Percentiles rank a stretch among this genome's conserved stretches.
Evolutionary conservation across 768 basidiomycete species (phyloP).

Genomic region (Russula earlei): DNA sequence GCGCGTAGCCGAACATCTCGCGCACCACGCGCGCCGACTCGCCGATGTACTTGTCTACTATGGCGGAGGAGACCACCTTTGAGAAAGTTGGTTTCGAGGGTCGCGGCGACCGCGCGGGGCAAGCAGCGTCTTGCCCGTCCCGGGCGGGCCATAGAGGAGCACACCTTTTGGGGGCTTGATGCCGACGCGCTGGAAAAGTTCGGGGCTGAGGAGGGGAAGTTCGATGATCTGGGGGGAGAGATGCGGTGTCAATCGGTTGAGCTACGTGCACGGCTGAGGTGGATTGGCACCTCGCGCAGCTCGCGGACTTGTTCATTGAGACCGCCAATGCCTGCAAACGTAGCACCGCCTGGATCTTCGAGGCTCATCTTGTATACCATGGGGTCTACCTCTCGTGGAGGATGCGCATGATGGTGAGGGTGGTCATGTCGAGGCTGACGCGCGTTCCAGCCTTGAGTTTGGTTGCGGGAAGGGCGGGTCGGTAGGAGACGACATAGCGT

Average conservation of each 20-base stretch:
- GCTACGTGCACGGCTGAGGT: constrained; percentile 18
- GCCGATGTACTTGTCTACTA: constrained; percentile 79
- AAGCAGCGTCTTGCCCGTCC: constrained; percentile 98
- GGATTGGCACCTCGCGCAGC: constrained; percentile 66
- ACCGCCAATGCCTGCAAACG: constrained; percentile 96
- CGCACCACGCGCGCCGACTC: constrained; percentile 94
- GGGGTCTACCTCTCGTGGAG: constrained; percentile 97
- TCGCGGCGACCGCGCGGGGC: constrained; percentile 94
- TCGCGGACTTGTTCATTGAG: constrained; percentile 94
- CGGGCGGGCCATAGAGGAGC: constrained; percentile 90
- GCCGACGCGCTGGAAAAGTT: constrained; percentile 90
- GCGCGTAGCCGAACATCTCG: constrained; percentile 85
- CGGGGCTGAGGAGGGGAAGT: constrained; percentile 86
- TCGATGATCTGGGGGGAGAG: constrained; percentile 69
- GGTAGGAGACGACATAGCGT: constrained; percentile 95
- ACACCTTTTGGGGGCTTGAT: constrained; percentile 97
- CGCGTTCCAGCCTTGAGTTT: constrained; percentile 92
- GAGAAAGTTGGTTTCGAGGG: constrained; percentile 97
- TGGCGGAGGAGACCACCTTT: constrained; percentile 65
- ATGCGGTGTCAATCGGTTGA: constrained; percentile 18
- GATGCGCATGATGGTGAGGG: constrained; percentile 97
- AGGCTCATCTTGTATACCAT: constrained; percentile 99
- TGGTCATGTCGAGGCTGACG: constrained; percentile 98
- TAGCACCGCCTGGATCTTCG: constrained; percentile 91
- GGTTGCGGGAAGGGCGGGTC: constrained; percentile 81